phyloP scores from a whole-genome alignment of 164 flowering plant species.

The Pachysandra terminalis region DNA sequence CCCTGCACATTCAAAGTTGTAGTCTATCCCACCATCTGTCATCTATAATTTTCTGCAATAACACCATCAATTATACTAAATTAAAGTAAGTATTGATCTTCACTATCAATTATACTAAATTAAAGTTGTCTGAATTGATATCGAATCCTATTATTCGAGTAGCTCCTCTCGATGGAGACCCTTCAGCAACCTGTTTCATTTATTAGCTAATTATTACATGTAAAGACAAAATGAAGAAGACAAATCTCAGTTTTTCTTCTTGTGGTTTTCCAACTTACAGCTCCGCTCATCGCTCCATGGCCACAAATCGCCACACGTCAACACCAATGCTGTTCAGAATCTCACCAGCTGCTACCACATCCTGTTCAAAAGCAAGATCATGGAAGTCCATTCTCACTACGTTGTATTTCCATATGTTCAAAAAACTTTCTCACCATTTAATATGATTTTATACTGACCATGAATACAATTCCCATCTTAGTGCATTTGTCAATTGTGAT shows the following conservation, averaged over 20 bases:
- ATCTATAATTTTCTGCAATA: conserved; percentile 52
- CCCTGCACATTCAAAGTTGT: conserved; percentile 72
- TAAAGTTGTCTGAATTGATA: conserved; percentile 46
- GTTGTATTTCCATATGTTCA: neutral
- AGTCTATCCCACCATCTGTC: conserved; percentile 67
- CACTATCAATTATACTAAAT: too few relatives aligned
- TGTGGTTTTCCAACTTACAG: conserved; percentile 31
- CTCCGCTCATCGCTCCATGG: conserved; percentile 73
- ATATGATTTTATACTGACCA: conserved; percentile 41
- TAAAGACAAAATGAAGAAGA: too few relatives aligned
- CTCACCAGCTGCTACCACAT: conserved; percentile 98
- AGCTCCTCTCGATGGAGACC: conserved; percentile 63
- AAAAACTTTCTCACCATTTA: neutral
- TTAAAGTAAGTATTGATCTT: too few relatives aligned
- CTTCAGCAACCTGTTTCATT: conserved; percentile 55
- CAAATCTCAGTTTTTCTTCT: too few relatives aligned
- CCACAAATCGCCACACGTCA: conserved; percentile 74
- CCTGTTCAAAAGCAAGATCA: conserved; percentile 41
- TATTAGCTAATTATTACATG: too few relatives aligned
- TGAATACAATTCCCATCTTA: conserved; percentile 86
- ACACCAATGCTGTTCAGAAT: conserved; percentile 89
- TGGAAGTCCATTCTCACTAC: neutral
- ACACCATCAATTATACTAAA: too few relatives aligned
- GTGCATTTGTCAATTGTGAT: conserved; percentile 95
- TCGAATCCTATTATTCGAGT: conserved; percentile 73